phyloP scores from a whole-genome alignment of 2,329 filamentous ascomycete species.

The Penicillium sp. region DNA sequence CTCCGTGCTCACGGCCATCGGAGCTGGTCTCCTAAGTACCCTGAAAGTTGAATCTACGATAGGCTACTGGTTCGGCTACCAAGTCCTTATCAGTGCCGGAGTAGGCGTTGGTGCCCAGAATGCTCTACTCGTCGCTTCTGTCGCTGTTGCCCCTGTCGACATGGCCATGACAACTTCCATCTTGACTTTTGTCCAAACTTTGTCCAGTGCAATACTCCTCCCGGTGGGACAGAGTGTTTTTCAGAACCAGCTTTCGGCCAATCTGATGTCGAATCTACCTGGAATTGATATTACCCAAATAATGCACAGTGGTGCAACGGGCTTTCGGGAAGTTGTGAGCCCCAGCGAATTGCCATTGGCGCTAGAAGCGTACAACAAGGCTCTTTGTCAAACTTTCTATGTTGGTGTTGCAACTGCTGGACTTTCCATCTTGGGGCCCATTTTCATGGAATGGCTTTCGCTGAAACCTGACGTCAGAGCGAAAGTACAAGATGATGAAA shows the following conservation, averaged over 20 bases:
- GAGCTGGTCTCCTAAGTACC: constrained; percentile 30
- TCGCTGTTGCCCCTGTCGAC: constrained; percentile 25
- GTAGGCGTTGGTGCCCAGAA: constrained; percentile 31
- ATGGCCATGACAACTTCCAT: constrained; percentile 30
- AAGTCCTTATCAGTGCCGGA: constrained; percentile 29
- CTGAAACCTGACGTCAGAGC: neutral
- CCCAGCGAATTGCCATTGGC: neutral
- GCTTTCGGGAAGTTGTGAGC: neutral
- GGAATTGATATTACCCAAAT: neutral
- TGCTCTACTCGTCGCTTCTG: constrained; percentile 31
- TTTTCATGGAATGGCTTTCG: constrained; percentile 2
- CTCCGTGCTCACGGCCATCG: constrained; percentile 24
- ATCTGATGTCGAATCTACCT: neutral
- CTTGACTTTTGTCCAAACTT: constrained; percentile 31
- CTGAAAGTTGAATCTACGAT: constrained; percentile 19
- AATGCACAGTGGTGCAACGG: neutral
- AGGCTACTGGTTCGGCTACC: constrained; percentile 34
- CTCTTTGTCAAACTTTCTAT: neutral
- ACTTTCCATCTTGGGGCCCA: neutral
- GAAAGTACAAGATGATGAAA: neutral
- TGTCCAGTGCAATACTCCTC: constrained; percentile 34
- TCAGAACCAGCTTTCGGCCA: constrained; percentile 27
- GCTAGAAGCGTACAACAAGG: neutral
- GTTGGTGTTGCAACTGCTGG: neutral
- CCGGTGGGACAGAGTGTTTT: constrained; percentile 35